A percentile compares a stretch with the other conserved stretches of the same genome.
phyloP scores from a whole-genome alignment of 2,329 filamentous ascomycete species.

The Xenoacremonium recifei region DNA sequence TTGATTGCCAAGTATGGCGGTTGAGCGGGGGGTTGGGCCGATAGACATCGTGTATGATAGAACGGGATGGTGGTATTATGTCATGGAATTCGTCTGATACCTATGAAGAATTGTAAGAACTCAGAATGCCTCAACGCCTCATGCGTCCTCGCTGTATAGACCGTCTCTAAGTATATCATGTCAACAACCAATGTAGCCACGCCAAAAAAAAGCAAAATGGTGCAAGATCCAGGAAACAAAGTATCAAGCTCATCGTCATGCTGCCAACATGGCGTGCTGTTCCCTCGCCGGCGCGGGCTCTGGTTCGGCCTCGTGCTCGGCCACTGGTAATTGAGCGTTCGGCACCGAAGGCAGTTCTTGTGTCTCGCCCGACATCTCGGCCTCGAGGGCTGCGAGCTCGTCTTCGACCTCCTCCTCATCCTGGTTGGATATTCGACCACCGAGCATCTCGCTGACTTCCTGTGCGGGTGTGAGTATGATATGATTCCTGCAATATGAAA shows the following conservation, averaged over 20 bases:
- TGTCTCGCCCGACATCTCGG: constrained; percentile 29
- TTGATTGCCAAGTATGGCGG: constrained; percentile 69
- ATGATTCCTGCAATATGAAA: neutral
- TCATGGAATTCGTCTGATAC: too few species aligned
- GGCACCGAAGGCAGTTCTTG: constrained; percentile 31
- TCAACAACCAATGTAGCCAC: constrained; percentile 6
- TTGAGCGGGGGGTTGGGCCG: constrained; percentile 5
- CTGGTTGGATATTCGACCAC: constrained; percentile 83
- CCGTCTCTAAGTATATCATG: constrained; percentile 18
- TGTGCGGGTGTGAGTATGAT: constrained; percentile 35
- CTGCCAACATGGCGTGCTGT: constrained; percentile 41
- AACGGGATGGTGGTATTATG: too few species aligned
- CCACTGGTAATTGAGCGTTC: constrained; percentile 31
- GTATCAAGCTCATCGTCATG: constrained; percentile 7
- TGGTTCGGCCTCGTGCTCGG: constrained; percentile 17
- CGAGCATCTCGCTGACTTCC: constrained; percentile 92
- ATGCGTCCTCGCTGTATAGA: constrained; percentile 22
- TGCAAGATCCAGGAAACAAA: constrained; percentile 1
- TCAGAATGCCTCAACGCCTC: constrained; percentile 23
- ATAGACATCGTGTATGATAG: too few species aligned
- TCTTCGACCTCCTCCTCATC: constrained; percentile 98
- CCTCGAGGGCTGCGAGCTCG: constrained; percentile 79
- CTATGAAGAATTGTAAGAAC: neutral
- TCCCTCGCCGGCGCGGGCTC: constrained; percentile 28
- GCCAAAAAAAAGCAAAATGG: constrained; percentile 17